These are phyloP conservation scores for Phycomyces nitens DNA, from an alignment of 192 early-diverging fungal species.

Conservation along the genomic window DNA sequence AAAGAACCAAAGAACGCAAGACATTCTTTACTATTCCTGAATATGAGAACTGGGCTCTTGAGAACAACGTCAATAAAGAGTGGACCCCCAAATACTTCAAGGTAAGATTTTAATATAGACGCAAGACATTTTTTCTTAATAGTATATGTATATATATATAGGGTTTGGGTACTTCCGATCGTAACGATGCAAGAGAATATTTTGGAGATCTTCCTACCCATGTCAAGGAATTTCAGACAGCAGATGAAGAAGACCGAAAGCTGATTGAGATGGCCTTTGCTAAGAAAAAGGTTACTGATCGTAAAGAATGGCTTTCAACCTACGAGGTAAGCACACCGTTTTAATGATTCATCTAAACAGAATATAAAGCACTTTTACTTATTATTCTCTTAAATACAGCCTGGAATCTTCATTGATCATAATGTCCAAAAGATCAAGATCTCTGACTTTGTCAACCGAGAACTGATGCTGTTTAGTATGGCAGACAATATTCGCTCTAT, in stretches of 20 bases:
- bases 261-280: constrained; percentile 97
- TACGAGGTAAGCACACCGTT: constrained; percentile 45
- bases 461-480: constrained; percentile 91
- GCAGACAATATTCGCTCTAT: constrained; percentile 95
- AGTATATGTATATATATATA: constrained; percentile 9
- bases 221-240: constrained; percentile 69
- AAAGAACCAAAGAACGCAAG: constrained; percentile 56
- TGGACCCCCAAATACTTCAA: constrained; percentile 97
- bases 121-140: not conserved
- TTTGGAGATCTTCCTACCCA: constrained; percentile 81
- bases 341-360: not conserved
- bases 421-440: constrained; percentile 71
- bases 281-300: constrained; percentile 89
- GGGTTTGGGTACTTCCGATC: constrained; percentile 89
- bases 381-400: constrained; percentile 39
- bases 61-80: constrained; percentile 64
- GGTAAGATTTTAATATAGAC: not conserved
- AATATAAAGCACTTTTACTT: not conserved
- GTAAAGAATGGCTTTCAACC: constrained; percentile 88
- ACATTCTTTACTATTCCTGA: constrained; percentile 92
- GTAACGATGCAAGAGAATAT: constrained; percentile 85
- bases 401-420: constrained; percentile 90
- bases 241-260: constrained; percentile 55
- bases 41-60: constrained; percentile 79
- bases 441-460: constrained; percentile 90